Conservation (phyloP, 345 rosid genomes). For the Durio zibethinus region DNA sequence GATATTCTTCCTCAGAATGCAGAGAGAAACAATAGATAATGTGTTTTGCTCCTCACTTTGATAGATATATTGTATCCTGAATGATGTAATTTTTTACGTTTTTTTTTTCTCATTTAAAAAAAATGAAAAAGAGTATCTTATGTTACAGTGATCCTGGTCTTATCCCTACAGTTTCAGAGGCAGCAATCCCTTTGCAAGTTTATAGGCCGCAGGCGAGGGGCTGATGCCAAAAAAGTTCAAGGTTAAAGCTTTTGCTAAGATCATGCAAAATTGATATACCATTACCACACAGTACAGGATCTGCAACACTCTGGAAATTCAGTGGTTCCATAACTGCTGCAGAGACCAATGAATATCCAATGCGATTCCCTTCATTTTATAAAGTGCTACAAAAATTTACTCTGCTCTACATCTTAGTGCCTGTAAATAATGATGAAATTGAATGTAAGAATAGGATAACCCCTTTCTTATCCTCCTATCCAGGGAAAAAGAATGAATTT, state of each 20-base stretch:
- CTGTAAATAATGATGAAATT: background rate
- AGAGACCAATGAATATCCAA: background rate
- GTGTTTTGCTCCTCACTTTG: conserved; percentile 18
- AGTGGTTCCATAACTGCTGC: background rate
- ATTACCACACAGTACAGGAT: background rate
- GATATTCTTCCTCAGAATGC: conserved; percentile 51
- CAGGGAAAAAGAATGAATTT: conserved; percentile 28
- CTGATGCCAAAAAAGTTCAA: background rate
- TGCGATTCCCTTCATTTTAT: background rate
- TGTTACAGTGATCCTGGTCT: background rate
- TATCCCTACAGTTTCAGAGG: background rate
- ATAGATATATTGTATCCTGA: conserved; percentile 56
- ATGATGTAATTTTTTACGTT: conserved; percentile 15
- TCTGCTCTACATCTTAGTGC: conserved; percentile 6
- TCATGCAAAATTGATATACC: background rate
- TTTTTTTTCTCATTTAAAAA: background rate
- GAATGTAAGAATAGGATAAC: background rate
- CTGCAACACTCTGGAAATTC: background rate
- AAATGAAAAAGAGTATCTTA: background rate
- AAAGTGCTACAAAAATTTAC: background rate
- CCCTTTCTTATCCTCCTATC: background rate
- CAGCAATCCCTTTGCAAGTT: too few relatives aligned
- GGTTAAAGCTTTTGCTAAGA: background rate
- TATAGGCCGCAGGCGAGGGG: too few relatives aligned
- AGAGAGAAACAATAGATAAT: conserved; percentile 38